Conservation (phyloP, 2,329 filamentous ascomycete species). For the Plenodomus lindquistii region DNA sequence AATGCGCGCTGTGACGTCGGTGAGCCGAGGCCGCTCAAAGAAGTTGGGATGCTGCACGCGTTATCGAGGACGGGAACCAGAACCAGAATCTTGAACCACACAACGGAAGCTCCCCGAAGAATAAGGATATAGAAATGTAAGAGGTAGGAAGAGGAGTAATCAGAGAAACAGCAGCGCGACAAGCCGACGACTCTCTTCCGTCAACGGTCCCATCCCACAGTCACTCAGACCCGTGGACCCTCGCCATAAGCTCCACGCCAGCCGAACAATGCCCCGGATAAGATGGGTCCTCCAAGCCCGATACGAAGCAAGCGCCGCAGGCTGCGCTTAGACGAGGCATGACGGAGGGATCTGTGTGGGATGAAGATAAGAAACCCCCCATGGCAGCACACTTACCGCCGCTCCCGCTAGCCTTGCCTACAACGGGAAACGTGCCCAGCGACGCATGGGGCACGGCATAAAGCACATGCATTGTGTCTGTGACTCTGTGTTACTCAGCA, state of each 20-base stretch:
- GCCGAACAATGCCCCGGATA: constrained; percentile 22
- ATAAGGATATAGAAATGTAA: background rate
- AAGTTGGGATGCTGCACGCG: background rate
- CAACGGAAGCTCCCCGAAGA: background rate
- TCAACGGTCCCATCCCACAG: constrained; percentile 20
- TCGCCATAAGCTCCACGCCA: constrained; percentile 15
- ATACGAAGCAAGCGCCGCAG: constrained; percentile 20
- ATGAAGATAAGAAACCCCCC: constrained; percentile 7
- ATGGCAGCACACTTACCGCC: constrained; percentile 16
- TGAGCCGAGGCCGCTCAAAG: background rate
- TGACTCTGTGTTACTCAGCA: too few relatives aligned
- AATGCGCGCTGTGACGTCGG: background rate
- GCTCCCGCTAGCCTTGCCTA: constrained; percentile 25
- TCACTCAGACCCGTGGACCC: constrained; percentile 14
- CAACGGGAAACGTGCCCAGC: background rate
- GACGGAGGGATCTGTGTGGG: background rate
- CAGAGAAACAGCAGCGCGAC: constrained; percentile 1
- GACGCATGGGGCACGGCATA: background rate
- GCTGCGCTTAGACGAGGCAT: constrained; percentile 21
- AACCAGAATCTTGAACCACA: background rate
- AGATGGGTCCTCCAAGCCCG: constrained; percentile 33
- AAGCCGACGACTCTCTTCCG: constrained; percentile 5
- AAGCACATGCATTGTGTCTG: too few relatives aligned
- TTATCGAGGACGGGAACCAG: background rate
- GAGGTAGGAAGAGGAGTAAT: constrained; percentile 1